A percentile compares a stretch with the other conserved stretches of the same genome.
Evolutionary conservation across 1,139 yeast species (phyloP).

Genomic region (Petasospora rhodanensis): DNA sequence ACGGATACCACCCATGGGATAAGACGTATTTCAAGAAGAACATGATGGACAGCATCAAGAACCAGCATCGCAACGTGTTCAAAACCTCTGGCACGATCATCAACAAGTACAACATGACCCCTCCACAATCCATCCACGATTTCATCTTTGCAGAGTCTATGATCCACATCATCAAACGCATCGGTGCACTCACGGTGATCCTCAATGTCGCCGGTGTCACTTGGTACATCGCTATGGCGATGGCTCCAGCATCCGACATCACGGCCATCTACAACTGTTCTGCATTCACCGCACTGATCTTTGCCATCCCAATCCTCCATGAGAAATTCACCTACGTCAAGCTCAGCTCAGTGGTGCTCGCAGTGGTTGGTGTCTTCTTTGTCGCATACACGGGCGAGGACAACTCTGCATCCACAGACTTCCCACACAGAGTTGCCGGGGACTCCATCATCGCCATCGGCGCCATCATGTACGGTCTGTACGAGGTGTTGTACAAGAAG

Average conservation of each 20-base stretch:
- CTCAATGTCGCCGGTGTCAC: constrained; percentile 75
- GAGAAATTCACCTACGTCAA: constrained; percentile 67
- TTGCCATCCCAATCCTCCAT: constrained; percentile 68
- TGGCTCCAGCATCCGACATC: constrained; percentile 80
- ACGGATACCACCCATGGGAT: constrained; percentile 19
- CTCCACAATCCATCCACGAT: constrained; percentile 34
- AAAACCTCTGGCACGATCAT: constrained; percentile 31
- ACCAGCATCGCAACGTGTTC: constrained; percentile 39
- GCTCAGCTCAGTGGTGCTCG: constrained; percentile 63
- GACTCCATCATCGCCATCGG: constrained; percentile 70
- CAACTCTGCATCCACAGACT: constrained; percentile 21
- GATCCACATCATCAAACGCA: constrained; percentile 40
- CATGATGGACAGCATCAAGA: constrained; percentile 27
- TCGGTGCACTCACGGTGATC: constrained; percentile 48
- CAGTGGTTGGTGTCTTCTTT: constrained; percentile 68
- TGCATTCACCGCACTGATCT: constrained; percentile 82
- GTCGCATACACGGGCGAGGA: constrained; percentile 68
- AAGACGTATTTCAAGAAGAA: constrained; percentile 28
- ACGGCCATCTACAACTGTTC: constrained; percentile 90
- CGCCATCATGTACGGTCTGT: constrained; percentile 79
- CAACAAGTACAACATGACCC: constrained; percentile 28
- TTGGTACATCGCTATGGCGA: constrained; percentile 81
- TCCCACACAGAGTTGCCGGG: constrained; percentile 66
- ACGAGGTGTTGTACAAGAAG: constrained; percentile 79
- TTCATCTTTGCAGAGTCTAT: constrained; percentile 44